Evolutionary conservation across 352 stramenopile species (phyloP).

Genomic region (Phytophthora megakarya): DNA sequence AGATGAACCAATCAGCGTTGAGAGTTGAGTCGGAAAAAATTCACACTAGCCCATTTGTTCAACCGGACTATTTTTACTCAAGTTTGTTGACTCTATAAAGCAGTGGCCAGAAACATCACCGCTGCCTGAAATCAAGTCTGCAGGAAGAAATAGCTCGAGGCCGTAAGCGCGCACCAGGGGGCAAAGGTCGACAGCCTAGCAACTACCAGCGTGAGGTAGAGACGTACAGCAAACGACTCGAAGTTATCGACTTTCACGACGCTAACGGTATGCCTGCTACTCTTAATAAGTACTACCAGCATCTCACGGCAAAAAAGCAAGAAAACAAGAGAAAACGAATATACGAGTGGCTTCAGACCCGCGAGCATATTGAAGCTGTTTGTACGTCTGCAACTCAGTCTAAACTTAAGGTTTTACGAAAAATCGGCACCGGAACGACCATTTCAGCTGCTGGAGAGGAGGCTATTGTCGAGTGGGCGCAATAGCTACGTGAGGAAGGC

Average conservation of each 20-base stretch:
- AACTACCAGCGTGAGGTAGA: not conserved
- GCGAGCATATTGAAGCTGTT: not conserved
- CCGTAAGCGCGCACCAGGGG: not conserved
- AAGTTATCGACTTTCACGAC: not conserved
- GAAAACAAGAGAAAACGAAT: not conserved
- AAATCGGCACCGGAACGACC: not conserved
- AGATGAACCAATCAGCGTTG: no score
- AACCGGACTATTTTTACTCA: no score
- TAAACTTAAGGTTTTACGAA: not conserved
- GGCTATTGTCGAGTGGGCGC: not conserved
- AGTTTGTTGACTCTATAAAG: no score
- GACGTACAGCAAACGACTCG: not conserved
- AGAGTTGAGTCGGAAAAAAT: no score
- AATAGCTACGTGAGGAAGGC: not conserved
- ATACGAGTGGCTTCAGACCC: not conserved
- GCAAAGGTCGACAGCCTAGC: not conserved
- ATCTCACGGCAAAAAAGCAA: not conserved
- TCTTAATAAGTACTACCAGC: not conserved
- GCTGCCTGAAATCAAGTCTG: no score
- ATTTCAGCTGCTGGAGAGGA: not conserved
- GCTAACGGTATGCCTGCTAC: not conserved
- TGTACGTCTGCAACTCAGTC: not conserved
- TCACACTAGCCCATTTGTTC: no score
- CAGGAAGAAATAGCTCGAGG: no score
- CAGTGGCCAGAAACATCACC: no score